These are phyloP conservation scores for Naganishia kalamii DNA, from an alignment of 768 basidiomycete species.

Conservation along the genomic window DNA sequence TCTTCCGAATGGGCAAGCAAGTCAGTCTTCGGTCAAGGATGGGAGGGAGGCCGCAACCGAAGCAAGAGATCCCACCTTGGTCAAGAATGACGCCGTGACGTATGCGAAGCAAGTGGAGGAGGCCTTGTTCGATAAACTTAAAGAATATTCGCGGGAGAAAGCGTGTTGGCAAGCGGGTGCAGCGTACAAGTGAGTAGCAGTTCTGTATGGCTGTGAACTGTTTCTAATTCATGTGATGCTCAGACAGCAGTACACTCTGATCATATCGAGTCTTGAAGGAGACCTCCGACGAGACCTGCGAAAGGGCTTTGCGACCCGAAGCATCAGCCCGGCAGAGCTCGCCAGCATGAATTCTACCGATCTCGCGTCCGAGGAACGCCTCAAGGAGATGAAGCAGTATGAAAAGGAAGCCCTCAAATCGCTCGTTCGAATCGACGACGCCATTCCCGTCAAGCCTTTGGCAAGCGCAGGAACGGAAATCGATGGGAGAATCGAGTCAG, in stretches of 20 bases:
- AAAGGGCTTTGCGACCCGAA: slow-evolving; percentile 25
- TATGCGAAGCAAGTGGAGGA: slow-evolving; percentile 36
- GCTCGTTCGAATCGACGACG: slow-evolving; percentile 18
- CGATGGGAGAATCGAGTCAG: neutral
- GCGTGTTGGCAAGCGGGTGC: slow-evolving; percentile 27
- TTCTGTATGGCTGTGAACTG: neutral
- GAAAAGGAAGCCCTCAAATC: slow-evolving; percentile 20
- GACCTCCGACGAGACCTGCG: slow-evolving; percentile 33
- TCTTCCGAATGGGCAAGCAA: neutral
- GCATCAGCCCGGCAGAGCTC: slow-evolving; percentile 27
- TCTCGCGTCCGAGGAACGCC: slow-evolving; percentile 35
- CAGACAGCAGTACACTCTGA: slow-evolving; percentile 40
- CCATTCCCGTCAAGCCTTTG: neutral
- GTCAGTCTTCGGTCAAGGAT: neutral
- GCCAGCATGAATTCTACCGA: slow-evolving; percentile 37
- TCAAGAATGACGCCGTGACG: slow-evolving; percentile 15
- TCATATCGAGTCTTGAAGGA: slow-evolving; percentile 32
- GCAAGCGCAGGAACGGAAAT: neutral
- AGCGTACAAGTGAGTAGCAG: slow-evolving; percentile 39
- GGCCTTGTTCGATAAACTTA: slow-evolving; percentile 34
- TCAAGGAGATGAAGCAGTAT: slow-evolving; percentile 31
- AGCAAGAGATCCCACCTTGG: neutral
- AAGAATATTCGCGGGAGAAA: slow-evolving; percentile 37
- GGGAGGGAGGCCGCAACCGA: neutral
- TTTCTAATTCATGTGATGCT: neutral